Percentiles rank a stretch among this genome's conserved stretches.
Evolutionary conservation across 768 basidiomycete genomes (phyloP).

Genomic region (Mycena filopes): DNA sequence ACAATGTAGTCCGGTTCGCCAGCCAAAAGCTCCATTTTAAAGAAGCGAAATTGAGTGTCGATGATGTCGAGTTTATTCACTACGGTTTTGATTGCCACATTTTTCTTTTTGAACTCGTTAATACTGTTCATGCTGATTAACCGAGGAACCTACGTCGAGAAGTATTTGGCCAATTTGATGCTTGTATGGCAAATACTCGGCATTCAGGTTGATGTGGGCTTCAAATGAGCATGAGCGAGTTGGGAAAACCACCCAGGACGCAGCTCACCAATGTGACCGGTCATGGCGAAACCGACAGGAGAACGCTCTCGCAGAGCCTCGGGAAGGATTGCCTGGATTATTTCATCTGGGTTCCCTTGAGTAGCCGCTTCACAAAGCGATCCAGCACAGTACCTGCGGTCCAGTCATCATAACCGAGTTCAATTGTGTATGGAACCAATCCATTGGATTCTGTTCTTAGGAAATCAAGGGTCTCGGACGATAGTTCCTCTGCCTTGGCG

Average conservation of each 20-base stretch:
- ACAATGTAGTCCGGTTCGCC: slow-evolving; percentile 90
- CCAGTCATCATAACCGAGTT: slow-evolving; percentile 91
- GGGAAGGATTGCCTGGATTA: slow-evolving; percentile 85
- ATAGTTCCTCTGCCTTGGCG: slow-evolving; percentile 75
- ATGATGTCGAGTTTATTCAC: slow-evolving; percentile 95
- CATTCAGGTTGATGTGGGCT: slow-evolving; percentile 94
- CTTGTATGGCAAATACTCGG: slow-evolving; percentile 93
- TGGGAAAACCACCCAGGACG: not conserved
- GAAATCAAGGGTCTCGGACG: slow-evolving; percentile 62
- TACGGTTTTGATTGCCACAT: slow-evolving; percentile 81
- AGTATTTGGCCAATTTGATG: slow-evolving; percentile 91
- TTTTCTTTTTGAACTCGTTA: too few species aligned
- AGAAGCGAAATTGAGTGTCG: slow-evolving; percentile 88
- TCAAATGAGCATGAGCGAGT: not conserved
- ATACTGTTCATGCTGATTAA: slow-evolving; percentile 4
- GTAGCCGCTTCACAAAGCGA: not conserved
- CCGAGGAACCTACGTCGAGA: slow-evolving; percentile 73
- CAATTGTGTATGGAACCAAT: slow-evolving; percentile 67
- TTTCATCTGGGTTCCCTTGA: slow-evolving; percentile 69
- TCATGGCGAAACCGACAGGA: slow-evolving; percentile 88
- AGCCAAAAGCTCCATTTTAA: slow-evolving; percentile 96
- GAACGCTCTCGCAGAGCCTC: slow-evolving; percentile 79
- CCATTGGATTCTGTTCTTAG: slow-evolving; percentile 66
- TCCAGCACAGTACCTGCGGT: slow-evolving; percentile 65
- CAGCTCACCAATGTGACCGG: slow-evolving; percentile 85